A percentile compares a stretch with the other conserved stretches of the same genome.
Conservation (phyloP, 2,329 filamentous ascomycete genomes). For the Pseudogymnoascus sp. region DNA sequence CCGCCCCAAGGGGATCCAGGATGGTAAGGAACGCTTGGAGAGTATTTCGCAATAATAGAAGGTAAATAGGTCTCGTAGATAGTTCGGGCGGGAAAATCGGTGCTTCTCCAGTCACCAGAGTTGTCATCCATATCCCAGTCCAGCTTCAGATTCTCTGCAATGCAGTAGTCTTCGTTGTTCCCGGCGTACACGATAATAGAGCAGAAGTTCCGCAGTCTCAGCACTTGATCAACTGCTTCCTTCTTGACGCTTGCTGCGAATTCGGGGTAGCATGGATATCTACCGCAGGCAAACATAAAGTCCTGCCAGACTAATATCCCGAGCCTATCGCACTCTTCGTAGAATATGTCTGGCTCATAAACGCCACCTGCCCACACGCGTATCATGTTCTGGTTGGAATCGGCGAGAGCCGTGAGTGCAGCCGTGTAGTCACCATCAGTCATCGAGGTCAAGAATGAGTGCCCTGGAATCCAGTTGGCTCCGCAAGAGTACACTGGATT, state of each 20-base stretch:
- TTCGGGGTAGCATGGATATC: slow-evolving; percentile 61
- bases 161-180: slow-evolving; percentile 82
- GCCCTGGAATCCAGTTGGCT: slow-evolving; percentile 60
- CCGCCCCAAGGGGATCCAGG: slow-evolving; percentile 80
- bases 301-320: slow-evolving; percentile 83
- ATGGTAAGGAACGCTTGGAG: slow-evolving; percentile 68
- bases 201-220: slow-evolving; percentile 72
- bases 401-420: slow-evolving; percentile 54
- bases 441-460: slow-evolving; percentile 52
- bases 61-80: slow-evolving; percentile 57
- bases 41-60: slow-evolving; percentile 60
- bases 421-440: slow-evolving; percentile 46
- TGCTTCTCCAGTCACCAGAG: slow-evolving; percentile 22
- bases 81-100: slow-evolving; percentile 23
- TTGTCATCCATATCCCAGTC: slow-evolving; percentile 22
- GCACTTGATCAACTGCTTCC: slow-evolving; percentile 60
- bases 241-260: slow-evolving; percentile 51
- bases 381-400: slow-evolving; percentile 57
- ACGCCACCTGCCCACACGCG: slow-evolving; percentile 69
- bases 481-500: slow-evolving; percentile 58
- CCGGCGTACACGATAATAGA: slow-evolving; percentile 62
- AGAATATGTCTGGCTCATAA: slow-evolving; percentile 69
- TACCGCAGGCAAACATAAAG: slow-evolving; percentile 75
- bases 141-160: slow-evolving; percentile 22
- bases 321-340: slow-evolving; percentile 68